phyloP scores from a whole-genome alignment of 306 rosid genomes.

The Cicer cuneatum region DNA sequence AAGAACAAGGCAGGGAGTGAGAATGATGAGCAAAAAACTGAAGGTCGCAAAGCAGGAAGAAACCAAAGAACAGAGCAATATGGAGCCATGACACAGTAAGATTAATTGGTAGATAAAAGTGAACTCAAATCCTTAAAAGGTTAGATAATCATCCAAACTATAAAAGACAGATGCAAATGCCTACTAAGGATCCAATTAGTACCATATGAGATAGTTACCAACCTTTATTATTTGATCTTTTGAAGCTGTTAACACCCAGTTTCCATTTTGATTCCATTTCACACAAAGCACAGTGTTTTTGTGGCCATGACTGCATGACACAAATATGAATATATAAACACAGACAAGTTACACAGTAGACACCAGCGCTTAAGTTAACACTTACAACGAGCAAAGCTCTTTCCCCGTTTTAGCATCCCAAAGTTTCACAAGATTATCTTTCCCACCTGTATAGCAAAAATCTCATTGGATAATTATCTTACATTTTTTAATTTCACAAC shows the following conservation, averaged over 20 bases:
- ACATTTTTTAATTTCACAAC: slow-evolving; percentile 32
- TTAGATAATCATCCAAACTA: slow-evolving; percentile 29
- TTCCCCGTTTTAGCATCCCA: slow-evolving; percentile 95
- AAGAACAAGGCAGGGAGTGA: slow-evolving; percentile 3
- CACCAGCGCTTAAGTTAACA: slow-evolving; percentile 39
- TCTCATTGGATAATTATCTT: slow-evolving; percentile 41
- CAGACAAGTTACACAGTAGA: slow-evolving; percentile 17
- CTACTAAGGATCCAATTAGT: neutral
- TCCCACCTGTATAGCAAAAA: slow-evolving; percentile 71
- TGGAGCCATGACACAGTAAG: slow-evolving; percentile 15
- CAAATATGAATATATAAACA: slow-evolving; percentile 36
- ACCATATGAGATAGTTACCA: slow-evolving; percentile 26
- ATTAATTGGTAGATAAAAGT: slow-evolving; percentile 16
- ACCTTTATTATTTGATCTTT: slow-evolving; percentile 95
- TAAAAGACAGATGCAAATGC: slow-evolving; percentile 3
- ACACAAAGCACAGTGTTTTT: slow-evolving; percentile 86
- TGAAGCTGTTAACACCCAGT: slow-evolving; percentile 88
- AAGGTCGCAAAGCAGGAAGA: slow-evolving; percentile 8
- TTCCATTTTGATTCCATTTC: slow-evolving; percentile 95
- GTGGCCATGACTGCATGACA: slow-evolving; percentile 90
- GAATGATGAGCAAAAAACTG: slow-evolving; percentile 22
- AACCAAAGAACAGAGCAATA: neutral
- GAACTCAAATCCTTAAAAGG: slow-evolving; percentile 36
- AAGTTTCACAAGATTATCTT: slow-evolving; percentile 94
- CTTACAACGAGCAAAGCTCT: slow-evolving; percentile 96